Percentiles rank a stretch among this genome's conserved stretches.
phyloP scores from a whole-genome alignment of 768 basidiomycete species.

The Trametes sanguinea region DNA sequence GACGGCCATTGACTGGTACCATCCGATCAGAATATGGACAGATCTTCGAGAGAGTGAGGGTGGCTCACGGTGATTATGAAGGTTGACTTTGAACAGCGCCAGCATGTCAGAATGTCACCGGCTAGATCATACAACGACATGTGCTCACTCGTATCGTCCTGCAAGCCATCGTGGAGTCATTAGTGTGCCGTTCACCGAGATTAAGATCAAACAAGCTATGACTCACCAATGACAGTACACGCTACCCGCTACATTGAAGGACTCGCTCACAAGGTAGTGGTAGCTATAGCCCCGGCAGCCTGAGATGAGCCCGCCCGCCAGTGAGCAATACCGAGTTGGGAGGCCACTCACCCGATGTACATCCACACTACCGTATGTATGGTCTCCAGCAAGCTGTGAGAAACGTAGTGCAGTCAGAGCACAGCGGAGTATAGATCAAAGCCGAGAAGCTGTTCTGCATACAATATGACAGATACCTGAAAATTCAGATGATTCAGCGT shows the following conservation, averaged over 20 bases:
- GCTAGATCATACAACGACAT: not conserved
- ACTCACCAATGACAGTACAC: not conserved
- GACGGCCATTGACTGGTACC: not conserved
- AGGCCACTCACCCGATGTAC: not conserved
- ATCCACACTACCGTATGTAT: constrained; percentile 1
- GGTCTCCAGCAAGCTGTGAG: not conserved
- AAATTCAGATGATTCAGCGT: no score
- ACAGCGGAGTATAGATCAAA: not conserved
- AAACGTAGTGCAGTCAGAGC: no score
- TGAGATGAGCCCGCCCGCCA: no score
- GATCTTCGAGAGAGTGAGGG: no score
- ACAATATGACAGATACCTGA: not conserved
- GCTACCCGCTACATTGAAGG: not conserved
- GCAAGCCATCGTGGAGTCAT: not conserved
- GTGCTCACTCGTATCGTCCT: not conserved
- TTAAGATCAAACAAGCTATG: no score
- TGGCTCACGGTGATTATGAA: not conserved
- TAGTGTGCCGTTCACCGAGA: no score
- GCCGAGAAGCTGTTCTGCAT: no score
- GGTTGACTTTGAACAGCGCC: not conserved
- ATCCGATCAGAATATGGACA: no score
- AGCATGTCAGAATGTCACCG: not conserved
- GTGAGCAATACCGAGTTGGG: no score
- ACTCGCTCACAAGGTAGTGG: not conserved
- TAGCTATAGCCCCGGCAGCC: not conserved